Base-by-base conservation (phyloP, 1,139 yeast genomes). In the Pichia sp. region DNA sequence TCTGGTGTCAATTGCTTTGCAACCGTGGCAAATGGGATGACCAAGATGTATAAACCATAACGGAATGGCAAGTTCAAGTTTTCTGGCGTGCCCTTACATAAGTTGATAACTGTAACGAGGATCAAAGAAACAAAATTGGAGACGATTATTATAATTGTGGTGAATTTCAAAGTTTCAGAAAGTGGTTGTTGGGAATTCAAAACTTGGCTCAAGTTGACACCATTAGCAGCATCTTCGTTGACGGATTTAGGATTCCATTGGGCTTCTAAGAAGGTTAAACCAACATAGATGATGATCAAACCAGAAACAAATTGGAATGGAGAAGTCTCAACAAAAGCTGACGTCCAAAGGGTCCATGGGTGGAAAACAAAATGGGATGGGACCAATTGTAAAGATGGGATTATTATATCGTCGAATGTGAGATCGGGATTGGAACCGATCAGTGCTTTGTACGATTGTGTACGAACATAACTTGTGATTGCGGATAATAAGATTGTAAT, bases 1-100 rank as follows among this genome's bases (percentile, higher is more conserved):
- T 91, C 97, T 6, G 97, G 97, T 30, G 87, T 81, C 57, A 88
- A 71, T 66, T 91, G 97, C 66, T 89, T 90, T 63, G 89, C 79
- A 9, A 90, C 94, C 32, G 91, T 96, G 50, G 90, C 69, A 57
- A 87, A 85, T 3, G 89, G 93, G 60, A 87, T 72, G 53, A 85
- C 73, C 50, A 88, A 69, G 1, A 89, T 81, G 37, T 81, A 76
- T 19, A 89, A 83, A 0, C 96, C 97, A 47, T 87, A 61, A 46
- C 64, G 64, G 48, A 63, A 44, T 6, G 68, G 67, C 4, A 38
- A 36, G 15, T 46, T 44, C 14, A 50, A 30, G 3, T 68, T 69
- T 71, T 75, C 71, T 11, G 54, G 54, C 5, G 67, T 68, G 1
- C 45, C 32, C n/a, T 42, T 66, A 67, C n/a, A 67, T 61, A 48